A percentile compares a stretch with the other conserved stretches of the same genome.
Conservation (phyloP, 768 basidiomycete genomes). For the Pluteus cervinus region DNA sequence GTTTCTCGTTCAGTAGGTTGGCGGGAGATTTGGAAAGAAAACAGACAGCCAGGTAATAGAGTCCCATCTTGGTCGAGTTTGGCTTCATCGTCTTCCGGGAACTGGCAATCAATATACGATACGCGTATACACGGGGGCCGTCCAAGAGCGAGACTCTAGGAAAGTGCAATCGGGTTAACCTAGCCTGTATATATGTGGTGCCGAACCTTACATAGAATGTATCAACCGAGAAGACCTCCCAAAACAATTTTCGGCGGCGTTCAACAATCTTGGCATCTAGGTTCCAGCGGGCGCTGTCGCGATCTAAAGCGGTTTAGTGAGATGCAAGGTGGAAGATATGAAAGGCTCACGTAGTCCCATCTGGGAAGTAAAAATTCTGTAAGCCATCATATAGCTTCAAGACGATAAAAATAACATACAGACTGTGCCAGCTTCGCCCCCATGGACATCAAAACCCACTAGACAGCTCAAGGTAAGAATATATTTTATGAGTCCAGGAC, state of each 20-base stretch:
- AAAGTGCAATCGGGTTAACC: background rate
- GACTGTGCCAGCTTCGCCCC: background rate
- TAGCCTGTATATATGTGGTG: background rate
- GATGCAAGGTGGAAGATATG: background rate
- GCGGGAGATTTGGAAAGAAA: conserved; percentile 4
- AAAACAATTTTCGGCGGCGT: conserved; percentile 63
- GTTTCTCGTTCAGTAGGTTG: conserved; percentile 1
- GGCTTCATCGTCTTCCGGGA: too few species aligned
- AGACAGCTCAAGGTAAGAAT: too few species aligned
- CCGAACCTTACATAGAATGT: conserved; percentile 49
- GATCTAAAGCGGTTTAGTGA: conserved; percentile 32
- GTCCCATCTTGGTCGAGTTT: too few species aligned
- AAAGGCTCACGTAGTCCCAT: conserved; percentile 60
- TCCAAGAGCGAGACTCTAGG: conserved; percentile 62
- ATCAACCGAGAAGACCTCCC: conserved; percentile 76
- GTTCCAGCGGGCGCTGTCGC: conserved; percentile 61
- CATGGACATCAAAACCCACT: background rate
- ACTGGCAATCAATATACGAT: conserved; percentile 59
- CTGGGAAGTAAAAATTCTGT: conserved; percentile 27
- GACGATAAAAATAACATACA: background rate
- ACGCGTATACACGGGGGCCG: conserved; percentile 65
- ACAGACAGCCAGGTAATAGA: background rate
- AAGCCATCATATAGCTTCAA: background rate
- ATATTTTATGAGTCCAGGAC: too few species aligned
- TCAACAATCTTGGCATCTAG: conserved; percentile 58